A percentile compares a stretch with the other conserved stretches of the same genome.
Evolutionary conservation across 345 rosid genomes (phyloP).

Genomic region (Lepidium aucheri): DNA sequence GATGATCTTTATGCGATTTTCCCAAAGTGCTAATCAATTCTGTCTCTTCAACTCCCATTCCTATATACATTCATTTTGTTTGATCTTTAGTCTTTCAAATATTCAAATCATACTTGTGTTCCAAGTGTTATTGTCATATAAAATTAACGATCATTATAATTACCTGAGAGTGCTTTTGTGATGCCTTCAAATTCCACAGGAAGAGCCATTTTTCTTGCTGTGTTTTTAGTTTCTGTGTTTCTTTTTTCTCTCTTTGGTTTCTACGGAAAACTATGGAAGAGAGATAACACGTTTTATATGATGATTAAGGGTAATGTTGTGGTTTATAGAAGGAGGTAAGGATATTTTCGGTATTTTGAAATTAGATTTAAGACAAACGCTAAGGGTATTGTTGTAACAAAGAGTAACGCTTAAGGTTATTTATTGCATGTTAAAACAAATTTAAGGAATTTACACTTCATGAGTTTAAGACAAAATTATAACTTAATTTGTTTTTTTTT

Average conservation of each 20-base stretch:
- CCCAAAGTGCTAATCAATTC: constrained; percentile 48
- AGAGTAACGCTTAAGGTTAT: background rate
- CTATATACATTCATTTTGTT: constrained; percentile 14
- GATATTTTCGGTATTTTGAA: constrained; percentile 3
- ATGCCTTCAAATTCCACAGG: constrained; percentile 42
- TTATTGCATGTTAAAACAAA: background rate
- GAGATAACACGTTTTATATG: constrained; percentile 13
- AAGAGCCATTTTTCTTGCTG: constrained; percentile 39
- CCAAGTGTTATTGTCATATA: background rate
- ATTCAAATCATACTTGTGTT: background rate
- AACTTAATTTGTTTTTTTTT: background rate
- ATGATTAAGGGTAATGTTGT: constrained; percentile 37
- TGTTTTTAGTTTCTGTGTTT: background rate
- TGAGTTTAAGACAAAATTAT: constrained; percentile 1
- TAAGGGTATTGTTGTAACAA: constrained; percentile 9
- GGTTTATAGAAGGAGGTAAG: constrained; percentile 3
- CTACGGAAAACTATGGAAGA: constrained; percentile 2
- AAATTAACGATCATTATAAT: background rate
- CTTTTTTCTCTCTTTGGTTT: background rate
- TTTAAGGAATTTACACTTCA: background rate
- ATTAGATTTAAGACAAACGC: background rate
- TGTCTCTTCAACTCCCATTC: constrained; percentile 81
- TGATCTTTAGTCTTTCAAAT: background rate
- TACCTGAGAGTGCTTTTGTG: constrained; percentile 67
- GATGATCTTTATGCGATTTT: constrained; percentile 48